phyloP scores from a whole-genome alignment of 306 rosid species.

The Hylodesmum podocarpum region DNA sequence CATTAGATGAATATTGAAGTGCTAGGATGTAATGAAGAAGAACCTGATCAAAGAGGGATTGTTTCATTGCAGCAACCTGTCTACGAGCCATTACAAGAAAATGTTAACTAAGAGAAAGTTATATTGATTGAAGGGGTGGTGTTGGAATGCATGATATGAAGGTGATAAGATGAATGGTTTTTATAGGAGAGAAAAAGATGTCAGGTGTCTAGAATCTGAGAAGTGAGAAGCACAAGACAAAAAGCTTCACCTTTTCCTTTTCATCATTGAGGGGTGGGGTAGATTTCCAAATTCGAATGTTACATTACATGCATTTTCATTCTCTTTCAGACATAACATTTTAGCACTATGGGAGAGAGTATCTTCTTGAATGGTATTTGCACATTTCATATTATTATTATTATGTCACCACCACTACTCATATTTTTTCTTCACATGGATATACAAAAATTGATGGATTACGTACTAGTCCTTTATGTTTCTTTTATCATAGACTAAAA shows the following conservation, averaged over 20 bases:
- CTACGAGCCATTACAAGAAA: constrained; percentile 48
- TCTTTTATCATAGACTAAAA: not conserved
- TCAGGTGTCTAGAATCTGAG: constrained; percentile 29
- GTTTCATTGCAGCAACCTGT: constrained; percentile 63
- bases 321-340: constrained; percentile 21
- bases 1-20: not conserved
- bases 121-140: not conserved
- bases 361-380: constrained; percentile 17
- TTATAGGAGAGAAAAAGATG: constrained; percentile 44
- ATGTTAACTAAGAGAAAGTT: not conserved
- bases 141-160: constrained; percentile 31
- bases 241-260: not conserved
- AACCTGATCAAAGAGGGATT: constrained; percentile 85
- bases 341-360: constrained; percentile 5
- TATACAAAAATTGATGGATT: not conserved
- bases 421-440: not conserved
- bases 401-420: not conserved
- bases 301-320: constrained; percentile 22
- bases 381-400: not conserved
- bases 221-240: constrained; percentile 30
- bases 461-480: not conserved
- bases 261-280: constrained; percentile 19
- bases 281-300: constrained; percentile 20
- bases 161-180: constrained; percentile 29
- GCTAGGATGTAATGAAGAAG: constrained; percentile 2